These are phyloP conservation scores for Nitzschia sp. DNA, from an alignment of 108 stramenopile species.

Conservation along the genomic window DNA sequence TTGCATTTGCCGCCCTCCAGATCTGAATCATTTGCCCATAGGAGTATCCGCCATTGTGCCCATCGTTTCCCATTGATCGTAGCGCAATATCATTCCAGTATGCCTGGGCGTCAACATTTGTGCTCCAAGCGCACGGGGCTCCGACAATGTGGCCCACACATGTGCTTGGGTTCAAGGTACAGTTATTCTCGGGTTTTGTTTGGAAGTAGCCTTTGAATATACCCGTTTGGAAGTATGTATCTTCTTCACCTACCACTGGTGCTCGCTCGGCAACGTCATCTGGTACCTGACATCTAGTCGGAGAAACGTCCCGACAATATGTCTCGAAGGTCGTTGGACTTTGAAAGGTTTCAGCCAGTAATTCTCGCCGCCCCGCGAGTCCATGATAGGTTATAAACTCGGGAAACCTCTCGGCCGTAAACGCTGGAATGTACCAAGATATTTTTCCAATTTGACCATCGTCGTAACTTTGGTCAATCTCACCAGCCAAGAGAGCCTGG, in stretches of 20 bases:
- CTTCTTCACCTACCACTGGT: conserved; percentile 24
- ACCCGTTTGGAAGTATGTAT: conserved; percentile 6
- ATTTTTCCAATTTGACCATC: conserved; percentile 29
- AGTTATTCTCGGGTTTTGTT: conserved; percentile 18
- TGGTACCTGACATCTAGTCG: conserved; percentile 27
- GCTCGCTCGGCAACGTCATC: conserved; percentile 29
- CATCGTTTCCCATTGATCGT: background rate
- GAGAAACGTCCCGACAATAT: conserved; percentile 35
- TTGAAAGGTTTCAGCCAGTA: conserved; percentile 37
- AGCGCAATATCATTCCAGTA: conserved; percentile 28
- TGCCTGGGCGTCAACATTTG: conserved; percentile 21
- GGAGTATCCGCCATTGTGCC: conserved; percentile 26
- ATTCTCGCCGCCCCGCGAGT: conserved; percentile 14
- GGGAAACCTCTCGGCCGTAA: conserved; percentile 30
- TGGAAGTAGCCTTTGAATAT: conserved; percentile 30
- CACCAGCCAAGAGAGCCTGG: background rate
- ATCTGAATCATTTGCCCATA: conserved; percentile 36
- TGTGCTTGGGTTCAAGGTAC: background rate
- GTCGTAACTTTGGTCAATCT: conserved; percentile 20
- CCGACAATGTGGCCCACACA: conserved; percentile 28
- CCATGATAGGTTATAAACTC: conserved; percentile 31
- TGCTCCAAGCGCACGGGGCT: conserved; percentile 12
- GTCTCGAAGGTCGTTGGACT: conserved; percentile 44
- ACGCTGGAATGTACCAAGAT: conserved; percentile 50
- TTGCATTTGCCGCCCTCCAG: conserved; percentile 41